Evolutionary conservation across 768 basidiomycete species (phyloP).

Genomic region (Myochromella boudieri): DNA sequence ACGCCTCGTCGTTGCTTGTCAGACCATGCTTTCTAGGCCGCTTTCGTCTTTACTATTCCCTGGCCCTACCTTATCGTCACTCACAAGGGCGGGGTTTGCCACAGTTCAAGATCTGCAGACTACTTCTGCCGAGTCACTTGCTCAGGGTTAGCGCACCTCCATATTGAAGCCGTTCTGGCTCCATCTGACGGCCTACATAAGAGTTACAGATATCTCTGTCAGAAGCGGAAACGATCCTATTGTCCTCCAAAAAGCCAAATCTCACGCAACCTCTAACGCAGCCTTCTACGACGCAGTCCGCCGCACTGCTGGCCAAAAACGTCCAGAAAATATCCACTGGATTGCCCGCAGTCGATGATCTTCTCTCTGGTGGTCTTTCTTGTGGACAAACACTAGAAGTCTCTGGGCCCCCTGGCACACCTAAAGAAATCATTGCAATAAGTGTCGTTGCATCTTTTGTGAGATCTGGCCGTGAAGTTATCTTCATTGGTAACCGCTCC

Average conservation of each 20-base stretch:
- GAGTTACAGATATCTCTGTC: conserved; percentile 49
- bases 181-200: conserved; percentile 23
- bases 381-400: conserved; percentile 68
- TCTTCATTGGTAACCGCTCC: conserved; percentile 59
- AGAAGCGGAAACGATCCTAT: conserved; percentile 46
- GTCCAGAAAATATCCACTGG: conserved; percentile 36
- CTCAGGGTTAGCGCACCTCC: conserved; percentile 41
- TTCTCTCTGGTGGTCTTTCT: conserved; percentile 64
- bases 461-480: conserved; percentile 46
- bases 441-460: conserved; percentile 50
- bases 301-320: conserved; percentile 38
- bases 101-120: conserved; percentile 50
- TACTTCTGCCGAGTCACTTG: conserved; percentile 43
- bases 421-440: conserved; percentile 57
- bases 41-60: conserved; percentile 49
- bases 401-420: conserved; percentile 73
- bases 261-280: conserved; percentile 16
- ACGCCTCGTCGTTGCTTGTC: too few species aligned
- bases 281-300: conserved; percentile 53
- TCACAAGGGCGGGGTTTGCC: conserved; percentile 57
- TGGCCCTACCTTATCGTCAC: conserved; percentile 40
- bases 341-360: conserved; percentile 51
- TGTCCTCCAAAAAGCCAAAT: conserved; percentile 33
- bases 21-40: conserved; percentile 40
- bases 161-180: neutral